Evolutionary conservation across 2,329 filamentous ascomycete genomes (phyloP), one percentile per base, ranked within the genome.

Genomic region (Uncinocarpus reesii): DNA sequence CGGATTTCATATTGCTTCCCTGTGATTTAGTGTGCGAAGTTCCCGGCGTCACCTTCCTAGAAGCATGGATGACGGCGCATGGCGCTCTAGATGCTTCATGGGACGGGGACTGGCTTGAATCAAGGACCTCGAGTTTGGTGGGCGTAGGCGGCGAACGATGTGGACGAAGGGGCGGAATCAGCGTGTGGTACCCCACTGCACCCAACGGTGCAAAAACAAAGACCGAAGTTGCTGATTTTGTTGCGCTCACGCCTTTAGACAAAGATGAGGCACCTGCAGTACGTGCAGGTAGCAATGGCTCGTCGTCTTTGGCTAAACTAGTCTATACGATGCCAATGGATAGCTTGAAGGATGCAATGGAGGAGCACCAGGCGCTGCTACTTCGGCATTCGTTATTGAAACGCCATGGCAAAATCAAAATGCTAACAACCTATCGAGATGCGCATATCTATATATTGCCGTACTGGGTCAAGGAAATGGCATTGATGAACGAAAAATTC

Each of bases 361-460:
- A 90, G 57, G 81, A 84, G 34, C 79, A 83, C 56, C 86, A 84
- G 53, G 65, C 64, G 23, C 61, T 71, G 32, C 80, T 85, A 0
- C 68, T 94, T 36, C 80, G 90, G 2, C 83, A 90, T 59, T 80
- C 81, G 3, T 73, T 95, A 24, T 70, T 95, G 10, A 77, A 80
- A 50, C 79, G 79, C 55, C 82, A 94, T 59, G 80, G 86, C 7
- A 79, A 80, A 28, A 73, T 94, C 35, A 83, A 83, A 57, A 83
- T 95, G 75, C 74, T 89, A 51, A 90, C 81, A 11, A 86, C 82
- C 3, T 83, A 93, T 63, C 79, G 92, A 35, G 90, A 96, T 63
- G 86, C 90, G 0, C 90, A 96, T 62, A 83, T 96, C 50, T 98
- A 98, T 66, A 80, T 98, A 53, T 86, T 98, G 56, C 92, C 92